Percentiles rank a stretch among this genome's conserved stretches.
Conservation (phyloP, 2,329 filamentous ascomycete genomes). For the Fusarium sp. region DNA sequence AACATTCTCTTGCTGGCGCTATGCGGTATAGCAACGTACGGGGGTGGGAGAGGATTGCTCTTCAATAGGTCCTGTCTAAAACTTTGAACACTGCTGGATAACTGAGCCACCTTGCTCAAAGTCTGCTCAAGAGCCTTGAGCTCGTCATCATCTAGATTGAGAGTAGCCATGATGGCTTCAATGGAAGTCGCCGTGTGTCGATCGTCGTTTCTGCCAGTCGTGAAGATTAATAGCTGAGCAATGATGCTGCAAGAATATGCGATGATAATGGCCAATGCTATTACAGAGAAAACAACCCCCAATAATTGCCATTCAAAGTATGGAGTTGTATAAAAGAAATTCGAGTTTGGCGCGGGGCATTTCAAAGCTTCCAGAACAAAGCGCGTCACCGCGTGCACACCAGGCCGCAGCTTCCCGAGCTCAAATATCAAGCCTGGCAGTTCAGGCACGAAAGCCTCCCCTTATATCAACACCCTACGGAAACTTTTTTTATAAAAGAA, state of each 20-base stretch:
- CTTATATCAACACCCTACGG: conserved; percentile 33
- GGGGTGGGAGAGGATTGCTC: conserved; percentile 74
- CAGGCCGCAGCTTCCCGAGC: neutral
- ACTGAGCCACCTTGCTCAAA: conserved; percentile 74
- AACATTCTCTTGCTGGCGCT: neutral
- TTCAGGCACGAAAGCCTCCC: conserved; percentile 8
- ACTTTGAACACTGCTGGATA: conserved; percentile 76
- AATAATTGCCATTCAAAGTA: neutral
- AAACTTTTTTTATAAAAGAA: conserved; percentile 3
- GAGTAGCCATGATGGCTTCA: conserved; percentile 52
- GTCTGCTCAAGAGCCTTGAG: conserved; percentile 78
- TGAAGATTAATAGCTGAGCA: neutral
- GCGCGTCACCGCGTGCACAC: conserved; percentile 27
- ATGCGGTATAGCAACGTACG: conserved; percentile 58
- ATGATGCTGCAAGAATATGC: neutral
- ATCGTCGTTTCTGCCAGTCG: neutral
- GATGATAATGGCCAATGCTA: neutral
- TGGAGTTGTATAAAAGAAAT: neutral
- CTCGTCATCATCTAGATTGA: conserved; percentile 69
- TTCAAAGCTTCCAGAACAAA: conserved; percentile 22
- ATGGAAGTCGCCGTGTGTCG: neutral
- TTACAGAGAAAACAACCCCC: neutral
- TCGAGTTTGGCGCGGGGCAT: conserved; percentile 28
- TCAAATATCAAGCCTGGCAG: conserved; percentile 21
- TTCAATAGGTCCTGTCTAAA: conserved; percentile 71